Base-by-base conservation (phyloP, 2,329 filamentous ascomycete genomes). In the Phialophora macrospora region DNA sequence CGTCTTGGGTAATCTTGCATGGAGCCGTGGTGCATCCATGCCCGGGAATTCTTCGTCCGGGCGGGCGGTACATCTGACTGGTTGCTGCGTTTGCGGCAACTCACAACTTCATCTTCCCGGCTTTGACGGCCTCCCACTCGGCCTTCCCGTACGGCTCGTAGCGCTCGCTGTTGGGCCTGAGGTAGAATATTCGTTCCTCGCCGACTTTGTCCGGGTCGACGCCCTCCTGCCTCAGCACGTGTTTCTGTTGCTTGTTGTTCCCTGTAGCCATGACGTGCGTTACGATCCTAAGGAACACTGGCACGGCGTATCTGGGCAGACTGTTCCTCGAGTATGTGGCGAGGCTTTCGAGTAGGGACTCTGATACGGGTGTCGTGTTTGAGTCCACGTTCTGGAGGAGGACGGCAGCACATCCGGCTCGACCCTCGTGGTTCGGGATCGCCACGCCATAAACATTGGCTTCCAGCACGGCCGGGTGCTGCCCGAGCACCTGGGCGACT, bases 191-290 rank as follows among this genome's bases (percentile, higher is more conserved):
- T 49, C 74, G 75, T 69, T 86, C 84, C n/a, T 59, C 66, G 5
- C 46, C 67, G 5, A 84, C 80, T 72, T 85, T 85, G 3, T 73
- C 77, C 0, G 89, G 90, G 72, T 91, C 85, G 0, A 94, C 90
- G 0, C 93, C 92, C 68, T 93, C 85, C 1, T 83, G 81, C n/a
- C 91, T 82, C 69, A 96, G 76, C 0, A 81, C 78, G 68, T 90
- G 86, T 78, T 97, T 97, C 78, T 93, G 90, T 80, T 96, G 91
- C 82, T 97, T 97, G 73, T 92, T 90, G 55, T 92, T 97, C 0
- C 92, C 92, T 4, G 93, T 96, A 0, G 87, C 83, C 73, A 90
- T 86, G 70, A 87, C 83, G 28, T 84, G 83, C 28, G 79, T 81
- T 7, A 88, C 84, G 5, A 93, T 77, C 12, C 93, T 83, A 55